Conservation (phyloP, 2,329 filamentous ascomycete genomes). For the Alternaria sp. region DNA sequence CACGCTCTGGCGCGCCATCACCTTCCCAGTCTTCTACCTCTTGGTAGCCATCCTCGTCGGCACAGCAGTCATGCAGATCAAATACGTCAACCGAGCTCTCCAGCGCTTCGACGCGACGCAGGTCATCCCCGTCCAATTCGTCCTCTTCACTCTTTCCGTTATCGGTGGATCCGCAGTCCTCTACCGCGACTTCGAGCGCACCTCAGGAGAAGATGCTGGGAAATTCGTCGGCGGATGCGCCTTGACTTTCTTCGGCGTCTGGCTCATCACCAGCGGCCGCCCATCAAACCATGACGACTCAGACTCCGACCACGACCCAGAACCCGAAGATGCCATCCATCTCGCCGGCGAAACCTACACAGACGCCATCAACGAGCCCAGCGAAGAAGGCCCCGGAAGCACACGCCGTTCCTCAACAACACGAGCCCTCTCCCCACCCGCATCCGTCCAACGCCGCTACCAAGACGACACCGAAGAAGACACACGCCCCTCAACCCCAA, state of each 20-base stretch:
- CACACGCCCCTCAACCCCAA: slow-evolving; percentile 32
- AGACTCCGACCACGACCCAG: slow-evolving; percentile 55
- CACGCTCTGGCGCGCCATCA: slow-evolving; percentile 84
- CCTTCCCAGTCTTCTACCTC: slow-evolving; percentile 89
- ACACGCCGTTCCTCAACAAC: slow-evolving; percentile 33
- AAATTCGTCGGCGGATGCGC: slow-evolving; percentile 92
- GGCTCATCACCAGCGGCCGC: slow-evolving; percentile 89
- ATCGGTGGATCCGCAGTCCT: slow-evolving; percentile 92
- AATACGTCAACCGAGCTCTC: slow-evolving; percentile 88
- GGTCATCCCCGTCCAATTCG: slow-evolving; percentile 97
- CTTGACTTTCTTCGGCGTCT: slow-evolving; percentile 95
- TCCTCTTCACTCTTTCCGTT: slow-evolving; percentile 93
- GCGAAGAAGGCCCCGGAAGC: slow-evolving; percentile 9
- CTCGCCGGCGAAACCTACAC: slow-evolving; percentile 49
- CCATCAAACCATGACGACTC: slow-evolving; percentile 51
- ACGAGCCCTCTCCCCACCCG: slow-evolving; percentile 29
- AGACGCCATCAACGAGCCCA: slow-evolving; percentile 30
- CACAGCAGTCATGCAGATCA: slow-evolving; percentile 95
- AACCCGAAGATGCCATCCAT: slow-evolving; percentile 52
- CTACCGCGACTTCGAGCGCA: slow-evolving; percentile 92
- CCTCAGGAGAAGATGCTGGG: slow-evolving; percentile 71
- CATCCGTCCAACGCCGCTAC: slow-evolving; percentile 28
- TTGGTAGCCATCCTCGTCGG: slow-evolving; percentile 78
- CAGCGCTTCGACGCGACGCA: slow-evolving; percentile 97
- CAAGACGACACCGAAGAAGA: slow-evolving; percentile 13